Base-by-base conservation (phyloP, 2,329 filamentous ascomycete species). In the Epichloe brachyelytri region DNA sequence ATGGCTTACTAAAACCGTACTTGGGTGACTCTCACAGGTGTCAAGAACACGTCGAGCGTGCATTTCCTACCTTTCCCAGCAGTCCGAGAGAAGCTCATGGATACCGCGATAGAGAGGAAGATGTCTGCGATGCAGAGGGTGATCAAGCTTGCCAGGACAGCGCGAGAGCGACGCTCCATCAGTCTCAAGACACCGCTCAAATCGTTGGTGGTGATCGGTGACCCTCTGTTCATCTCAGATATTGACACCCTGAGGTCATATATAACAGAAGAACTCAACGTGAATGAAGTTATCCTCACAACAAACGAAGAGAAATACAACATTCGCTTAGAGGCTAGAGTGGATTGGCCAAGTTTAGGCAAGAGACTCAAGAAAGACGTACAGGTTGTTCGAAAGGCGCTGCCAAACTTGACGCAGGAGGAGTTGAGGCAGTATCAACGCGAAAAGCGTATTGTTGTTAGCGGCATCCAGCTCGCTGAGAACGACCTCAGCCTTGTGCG, bases 311-410 rank as follows among this genome's bases (percentile, higher is more conserved):
- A 80, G 50, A 84, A 83, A 63, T 93, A 94, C 71, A 85, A 86
- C 48, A 86, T 95, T n/a, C 38, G 81, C 87, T 91, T 94, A 67
- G 85, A 84, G 54, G 85, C 88, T 6, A 78, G 78, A 46, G 88
- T 87, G 88, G 44, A 95, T 66, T 94, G 89, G 82, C 87, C 89
- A 20, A 85, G 84, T 3, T 75, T 95, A 11, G 89, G 89, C 54
- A 93, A 93, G 78, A 95, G 94, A 73, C 77, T 95, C 58, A 93
- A 91, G 76, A 93, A 93, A 69, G 87, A 94, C 62, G 83, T 86
- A 41, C 80, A 84, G 59, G 86, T 83, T 66, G 87, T 95, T 56
- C 89, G 89, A 72, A 90, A 88, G 70, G 87, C 85, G 3, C 71
- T 95, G 45, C 87, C 88, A 12, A 75, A 71, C 37, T 72, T 95